Percentiles rank a stretch among this genome's conserved stretches.
These are phyloP conservation scores for Trichothecium sympodiale DNA, from an alignment of 2,329 filamentous ascomycete species.

Conservation along the genomic window DNA sequence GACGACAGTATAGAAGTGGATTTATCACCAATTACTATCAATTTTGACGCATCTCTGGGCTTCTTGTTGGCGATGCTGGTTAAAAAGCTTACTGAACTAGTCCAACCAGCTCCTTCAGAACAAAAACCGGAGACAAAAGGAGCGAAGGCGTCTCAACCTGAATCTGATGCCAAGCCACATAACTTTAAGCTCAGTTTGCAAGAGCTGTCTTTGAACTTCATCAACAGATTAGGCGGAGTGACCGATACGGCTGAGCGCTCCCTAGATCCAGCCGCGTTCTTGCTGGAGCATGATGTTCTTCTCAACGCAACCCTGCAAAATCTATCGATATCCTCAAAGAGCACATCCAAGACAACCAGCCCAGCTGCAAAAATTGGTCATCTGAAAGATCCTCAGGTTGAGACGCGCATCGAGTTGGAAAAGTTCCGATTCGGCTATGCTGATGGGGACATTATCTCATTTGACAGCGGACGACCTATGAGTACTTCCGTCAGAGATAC, in stretches of 20 bases:
- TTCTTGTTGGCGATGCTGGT: constrained; percentile 42
- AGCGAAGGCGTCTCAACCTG: not conserved
- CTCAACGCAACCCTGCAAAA: constrained; percentile 38
- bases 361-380: constrained; percentile 2
- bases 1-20: constrained; percentile 33
- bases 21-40: constrained; percentile 39
- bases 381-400: constrained; percentile 14
- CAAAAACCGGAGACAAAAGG: not conserved
- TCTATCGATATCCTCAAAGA: constrained; percentile 18
- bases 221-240: constrained; percentile 42
- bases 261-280: constrained; percentile 26
- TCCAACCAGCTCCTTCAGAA: constrained; percentile 16
- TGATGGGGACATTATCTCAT: constrained; percentile 51
- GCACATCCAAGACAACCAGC: constrained; percentile 5
- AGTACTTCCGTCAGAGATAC: constrained; percentile 48
- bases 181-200: constrained; percentile 34
- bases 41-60: constrained; percentile 45
- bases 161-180: constrained; percentile 10
- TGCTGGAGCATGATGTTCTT: constrained; percentile 37
- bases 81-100: constrained; percentile 34
- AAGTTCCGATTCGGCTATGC: constrained; percentile 53
- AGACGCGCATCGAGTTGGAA: constrained; percentile 34
- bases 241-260: constrained; percentile 37
- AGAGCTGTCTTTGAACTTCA: constrained; percentile 41
- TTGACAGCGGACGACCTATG: constrained; percentile 46